These are phyloP conservation scores for Xanthoceras sorbifolium DNA, from an alignment of 345 rosid species.

Conservation along the genomic window DNA sequence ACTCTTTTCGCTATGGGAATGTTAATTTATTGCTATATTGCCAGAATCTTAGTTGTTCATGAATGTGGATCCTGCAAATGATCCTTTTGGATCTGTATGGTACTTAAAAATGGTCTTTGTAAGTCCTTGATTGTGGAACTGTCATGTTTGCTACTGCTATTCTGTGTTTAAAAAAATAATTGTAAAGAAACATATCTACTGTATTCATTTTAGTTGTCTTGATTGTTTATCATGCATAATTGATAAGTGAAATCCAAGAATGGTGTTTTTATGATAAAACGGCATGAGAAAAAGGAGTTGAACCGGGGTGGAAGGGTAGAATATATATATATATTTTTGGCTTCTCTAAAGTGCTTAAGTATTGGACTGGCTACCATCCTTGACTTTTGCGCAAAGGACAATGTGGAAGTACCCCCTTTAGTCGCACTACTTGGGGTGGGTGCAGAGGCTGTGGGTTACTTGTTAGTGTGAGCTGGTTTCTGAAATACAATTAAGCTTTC, in stretches of 20 bases:
- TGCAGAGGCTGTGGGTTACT: background rate
- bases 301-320: background rate
- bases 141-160: background rate
- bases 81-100: background rate
- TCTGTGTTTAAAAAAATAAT: background rate
- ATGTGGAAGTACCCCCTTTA: background rate
- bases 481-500: background rate
- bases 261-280: background rate
- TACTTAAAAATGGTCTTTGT: background rate
- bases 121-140: background rate
- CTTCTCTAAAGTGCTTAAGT: background rate
- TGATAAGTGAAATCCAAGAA: background rate
- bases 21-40: slow-evolving; percentile 1
- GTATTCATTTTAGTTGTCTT: background rate
- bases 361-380: background rate
- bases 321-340: no score
- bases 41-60: background rate
- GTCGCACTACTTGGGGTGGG: background rate
- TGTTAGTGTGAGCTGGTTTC: background rate
- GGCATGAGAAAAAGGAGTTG: background rate
- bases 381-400: background rate
- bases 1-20: background rate
- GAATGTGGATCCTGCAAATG: no score
- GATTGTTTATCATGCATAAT: background rate
- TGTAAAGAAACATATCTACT: background rate